phyloP scores from a whole-genome alignment of 768 basidiomycete genomes.

The Hygrophoropsis aurantiaca region DNA sequence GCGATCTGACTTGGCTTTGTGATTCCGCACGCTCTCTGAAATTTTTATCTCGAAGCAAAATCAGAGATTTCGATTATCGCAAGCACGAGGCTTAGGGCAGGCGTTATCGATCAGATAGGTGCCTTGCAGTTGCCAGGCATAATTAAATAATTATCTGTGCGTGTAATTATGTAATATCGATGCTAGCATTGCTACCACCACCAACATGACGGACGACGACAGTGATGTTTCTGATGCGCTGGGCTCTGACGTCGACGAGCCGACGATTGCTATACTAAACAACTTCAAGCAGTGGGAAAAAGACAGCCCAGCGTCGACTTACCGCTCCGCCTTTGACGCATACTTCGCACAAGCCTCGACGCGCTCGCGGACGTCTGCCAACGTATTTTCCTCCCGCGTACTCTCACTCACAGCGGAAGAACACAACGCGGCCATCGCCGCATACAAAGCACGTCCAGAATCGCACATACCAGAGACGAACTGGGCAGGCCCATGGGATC shows the following conservation, averaged over 20 bases:
- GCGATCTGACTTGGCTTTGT: slow-evolving; percentile 6
- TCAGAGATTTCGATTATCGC: slow-evolving; percentile 9
- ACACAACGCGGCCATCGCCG: slow-evolving; percentile 38
- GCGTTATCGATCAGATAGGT: slow-evolving; percentile 28
- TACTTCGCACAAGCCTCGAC: slow-evolving; percentile 73
- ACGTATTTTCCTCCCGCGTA: slow-evolving; percentile 75
- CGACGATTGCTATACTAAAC: neutral
- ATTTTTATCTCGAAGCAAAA: slow-evolving; percentile 20
- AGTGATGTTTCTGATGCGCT: slow-evolving; percentile 28
- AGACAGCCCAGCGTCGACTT: slow-evolving; percentile 3
- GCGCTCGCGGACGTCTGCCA: slow-evolving; percentile 70
- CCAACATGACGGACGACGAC: slow-evolving; percentile 13
- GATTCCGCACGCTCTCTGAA: slow-evolving; percentile 3
- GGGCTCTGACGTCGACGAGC: slow-evolving; percentile 28
- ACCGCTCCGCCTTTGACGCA: slow-evolving; percentile 73
- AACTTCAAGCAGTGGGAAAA: slow-evolving; percentile 8
- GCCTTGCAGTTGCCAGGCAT: neutral
- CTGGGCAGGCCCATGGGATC: slow-evolving; percentile 17
- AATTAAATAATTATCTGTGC: slow-evolving; percentile 13
- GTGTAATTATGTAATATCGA: no score
- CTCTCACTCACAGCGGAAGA: slow-evolving; percentile 70
- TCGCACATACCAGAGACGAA: slow-evolving; percentile 10
- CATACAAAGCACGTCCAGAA: slow-evolving; percentile 17
- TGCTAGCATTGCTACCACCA: neutral
- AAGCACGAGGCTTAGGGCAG: slow-evolving; percentile 13